Evolutionary conservation across 2,329 filamentous ascomycete species (phyloP), one percentile per base, ranked within the genome.

Genomic region (Lanzia echinophila): DNA sequence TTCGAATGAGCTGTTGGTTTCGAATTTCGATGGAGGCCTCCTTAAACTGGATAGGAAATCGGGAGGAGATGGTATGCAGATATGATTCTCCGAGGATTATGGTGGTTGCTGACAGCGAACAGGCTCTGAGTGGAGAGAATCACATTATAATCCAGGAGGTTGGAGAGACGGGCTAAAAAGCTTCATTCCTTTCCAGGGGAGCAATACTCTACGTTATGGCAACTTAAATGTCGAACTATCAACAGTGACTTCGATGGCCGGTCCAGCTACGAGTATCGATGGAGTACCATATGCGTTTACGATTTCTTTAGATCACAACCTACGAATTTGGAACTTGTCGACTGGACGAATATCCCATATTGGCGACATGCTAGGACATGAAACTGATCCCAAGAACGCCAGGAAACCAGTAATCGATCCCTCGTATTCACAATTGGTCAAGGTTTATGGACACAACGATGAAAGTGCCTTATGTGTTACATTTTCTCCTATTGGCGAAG

Each of bases 301-400:
- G 0, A 82, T 96, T 47, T 94, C 88, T 59, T 75, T 99, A 56
- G 91, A 99, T 63, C 91, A 99, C 67, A 86, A 84, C 11, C 73
- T 99, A 67, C 85, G 90, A 64, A 84, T 94, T 38, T 97, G 94
- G 92, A 94, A 95, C 65, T 76, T 92, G 32, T 75, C 81, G n/a
- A 88, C 82, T 38, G 91, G 91, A 45, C 87, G 85, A 66, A 80
- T 95, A 52, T 81, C 88, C 5, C 82, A 83, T 53, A 84, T 86
- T 6, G 83, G 83, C 61, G 92, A 99, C 69, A 76, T 99, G 32
- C 70, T 97, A 15, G 83, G 86, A 61, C 78, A 84, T 19, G 74
- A 79, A 32, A 71, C 81, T 50, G 80, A 86, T 48, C 77, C 83
- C 1, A 82, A 88, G 47, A 87, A 91, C 51, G 71, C 79, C 20